A percentile compares a stretch with the other conserved stretches of the same genome.
These are phyloP conservation scores for Colletotrichum sublineola DNA, from an alignment of 2,329 filamentous ascomycete species.

Conservation along the genomic window DNA sequence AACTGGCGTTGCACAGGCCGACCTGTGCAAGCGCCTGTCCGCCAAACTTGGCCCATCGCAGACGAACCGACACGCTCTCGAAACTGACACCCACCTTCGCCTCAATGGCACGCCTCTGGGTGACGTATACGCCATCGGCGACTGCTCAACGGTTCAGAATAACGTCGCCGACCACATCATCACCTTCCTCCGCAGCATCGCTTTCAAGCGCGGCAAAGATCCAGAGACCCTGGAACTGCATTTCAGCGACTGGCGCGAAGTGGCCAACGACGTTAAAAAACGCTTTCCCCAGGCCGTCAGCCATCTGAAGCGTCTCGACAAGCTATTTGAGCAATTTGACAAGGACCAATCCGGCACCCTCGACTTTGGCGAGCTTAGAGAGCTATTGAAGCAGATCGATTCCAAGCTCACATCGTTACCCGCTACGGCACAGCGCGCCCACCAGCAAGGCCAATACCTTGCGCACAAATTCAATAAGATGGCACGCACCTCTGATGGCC, in stretches of 20 bases:
- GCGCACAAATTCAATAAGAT: slow-evolving; percentile 95
- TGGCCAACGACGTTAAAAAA: slow-evolving; percentile 86
- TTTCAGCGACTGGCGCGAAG: slow-evolving; percentile 88
- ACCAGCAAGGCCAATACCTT: slow-evolving; percentile 95
- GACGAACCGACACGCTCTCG: slow-evolving; percentile 90
- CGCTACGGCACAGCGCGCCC: slow-evolving; percentile 94
- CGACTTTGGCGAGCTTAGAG: slow-evolving; percentile 91
- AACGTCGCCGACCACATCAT: slow-evolving; percentile 94
- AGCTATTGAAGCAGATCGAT: slow-evolving; percentile 93
- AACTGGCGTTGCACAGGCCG: slow-evolving; percentile 90
- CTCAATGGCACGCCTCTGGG: slow-evolving; percentile 90
- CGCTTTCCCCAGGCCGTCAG: slow-evolving; percentile 91
- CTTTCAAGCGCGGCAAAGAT: slow-evolving; percentile 92
- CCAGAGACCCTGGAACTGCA: slow-evolving; percentile 88
- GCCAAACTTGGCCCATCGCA: slow-evolving; percentile 82
- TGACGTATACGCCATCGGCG: slow-evolving; percentile 96
- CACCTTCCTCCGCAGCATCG: slow-evolving; percentile 87
- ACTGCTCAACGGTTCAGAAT: slow-evolving; percentile 97
- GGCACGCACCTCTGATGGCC: slow-evolving; percentile 79
- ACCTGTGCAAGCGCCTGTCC: slow-evolving; percentile 82
- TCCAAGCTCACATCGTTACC: slow-evolving; percentile 93
- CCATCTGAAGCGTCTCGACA: slow-evolving; percentile 90
- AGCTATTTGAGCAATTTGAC: slow-evolving; percentile 92
- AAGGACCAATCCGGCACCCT: slow-evolving; percentile 93
- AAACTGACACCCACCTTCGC: slow-evolving; percentile 94